Evolutionary conservation across 306 rosid genomes (phyloP), one percentile per base, ranked within the genome.

Genomic region (Cicer arietinum): DNA sequence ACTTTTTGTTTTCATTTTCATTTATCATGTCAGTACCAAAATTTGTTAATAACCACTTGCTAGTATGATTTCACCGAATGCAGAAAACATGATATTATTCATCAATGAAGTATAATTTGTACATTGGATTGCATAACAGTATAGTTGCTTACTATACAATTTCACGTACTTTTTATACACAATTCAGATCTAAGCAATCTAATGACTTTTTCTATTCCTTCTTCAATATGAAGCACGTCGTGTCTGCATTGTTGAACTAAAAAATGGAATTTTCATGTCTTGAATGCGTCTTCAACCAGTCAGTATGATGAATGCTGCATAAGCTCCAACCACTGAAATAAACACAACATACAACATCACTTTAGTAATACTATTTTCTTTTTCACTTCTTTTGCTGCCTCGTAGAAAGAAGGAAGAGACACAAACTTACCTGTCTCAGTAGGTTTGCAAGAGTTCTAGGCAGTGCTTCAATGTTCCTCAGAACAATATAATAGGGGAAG

Each of bases 241-340:
- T 40, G 10, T 64, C n/a, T 16, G 48, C 69, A 64, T 42, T 42
- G 30, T 42, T 64, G 51, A 64, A 64, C 10, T 44, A 8, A 40
- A 64, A 62, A 62, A 41, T 64, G 35, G 69, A 64, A 14, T 41
- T 64, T 64, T 8, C 22, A 2, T 6, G 14, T 67, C 57, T 11
- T 20, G 18, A 35, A 58, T 16, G 37, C 12, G 53, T 59, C 71
- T 11, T 69, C 25, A 60, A 22, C 81, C 64, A 69, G 1, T 73
- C 1, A 73, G 16, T 46, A 41, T 20, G 52, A n/a, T 70, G 82
- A 69, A 70, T 81, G 70, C 81, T 88, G 97, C 96, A 91, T 87
- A 69, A 91, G 90, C 89, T 94, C 98, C 85, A 88, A 64, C 97
- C 97, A 94, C 96, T 91, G 94, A 84, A 84, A 87, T 58, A 44